A percentile compares a stretch with the other conserved stretches of the same genome.
phyloP scores from a whole-genome alignment of 495 filamentous ascomycete species.

The Podospora conica region DNA sequence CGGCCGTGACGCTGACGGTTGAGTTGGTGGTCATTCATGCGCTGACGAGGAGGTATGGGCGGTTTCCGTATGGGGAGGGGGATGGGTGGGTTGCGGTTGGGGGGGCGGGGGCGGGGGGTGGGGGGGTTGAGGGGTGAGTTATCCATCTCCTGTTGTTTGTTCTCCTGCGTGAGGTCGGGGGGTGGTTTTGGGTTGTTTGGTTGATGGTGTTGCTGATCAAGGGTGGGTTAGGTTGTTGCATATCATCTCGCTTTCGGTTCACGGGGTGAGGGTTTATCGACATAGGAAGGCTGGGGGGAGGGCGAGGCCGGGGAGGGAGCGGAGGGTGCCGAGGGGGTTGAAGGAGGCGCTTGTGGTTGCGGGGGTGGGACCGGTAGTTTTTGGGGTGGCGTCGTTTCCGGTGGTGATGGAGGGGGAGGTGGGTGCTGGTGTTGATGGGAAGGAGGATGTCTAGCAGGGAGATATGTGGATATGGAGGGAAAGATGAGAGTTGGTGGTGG shows the following conservation, averaged over 20 bases:
- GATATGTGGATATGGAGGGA: background rate
- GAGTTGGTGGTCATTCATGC: constrained; percentile 20
- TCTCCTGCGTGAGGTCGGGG: constrained; percentile 13
- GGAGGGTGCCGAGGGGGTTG: background rate
- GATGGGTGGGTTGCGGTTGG: background rate
- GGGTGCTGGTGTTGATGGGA: background rate
- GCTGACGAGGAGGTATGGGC: background rate
- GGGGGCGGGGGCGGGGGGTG: background rate
- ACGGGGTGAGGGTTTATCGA: constrained; percentile 37
- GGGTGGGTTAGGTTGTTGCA: constrained; percentile 31
- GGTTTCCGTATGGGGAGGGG: background rate
- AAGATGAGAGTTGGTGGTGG: background rate
- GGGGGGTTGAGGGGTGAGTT: background rate
- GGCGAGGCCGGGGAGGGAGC: no score
- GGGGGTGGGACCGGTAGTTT: background rate
- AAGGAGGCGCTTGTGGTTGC: background rate
- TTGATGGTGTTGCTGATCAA: background rate
- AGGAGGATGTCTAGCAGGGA: background rate
- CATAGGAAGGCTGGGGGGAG: constrained; percentile 38
- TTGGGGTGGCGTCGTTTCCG: background rate
- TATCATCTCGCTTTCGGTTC: constrained; percentile 33
- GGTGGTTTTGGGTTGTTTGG: constrained; percentile 40
- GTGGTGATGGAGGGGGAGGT: background rate
- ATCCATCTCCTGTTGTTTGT: no score
- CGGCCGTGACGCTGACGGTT: constrained; percentile 37